Conservation (phyloP, 2,329 filamentous ascomycete species). For the Talaromyces verruculosus region DNA sequence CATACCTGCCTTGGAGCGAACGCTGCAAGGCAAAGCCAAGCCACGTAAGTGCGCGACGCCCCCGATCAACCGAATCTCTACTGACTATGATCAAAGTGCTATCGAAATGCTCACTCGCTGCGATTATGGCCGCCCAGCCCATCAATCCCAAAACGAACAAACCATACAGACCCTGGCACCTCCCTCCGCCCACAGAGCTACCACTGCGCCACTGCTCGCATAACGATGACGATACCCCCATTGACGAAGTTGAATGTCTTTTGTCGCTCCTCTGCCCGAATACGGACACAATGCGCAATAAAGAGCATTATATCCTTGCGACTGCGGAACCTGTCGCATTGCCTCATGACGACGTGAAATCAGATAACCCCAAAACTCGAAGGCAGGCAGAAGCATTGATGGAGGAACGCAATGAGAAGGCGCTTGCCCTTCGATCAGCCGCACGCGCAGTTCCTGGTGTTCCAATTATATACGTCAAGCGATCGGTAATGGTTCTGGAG, state of each 20-base stretch:
- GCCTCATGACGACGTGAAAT: constrained; percentile 17
- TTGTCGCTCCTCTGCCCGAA: constrained; percentile 46
- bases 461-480: constrained; percentile 53
- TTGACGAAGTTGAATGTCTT: constrained; percentile 47
- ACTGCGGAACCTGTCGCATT: constrained; percentile 40
- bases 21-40: constrained; percentile 84
- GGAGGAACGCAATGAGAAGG: constrained; percentile 34
- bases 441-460: constrained; percentile 49
- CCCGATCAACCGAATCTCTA: neutral
- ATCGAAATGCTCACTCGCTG: constrained; percentile 62
- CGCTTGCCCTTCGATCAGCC: constrained; percentile 37
- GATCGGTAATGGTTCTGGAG: constrained; percentile 53
- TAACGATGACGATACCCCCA: constrained; percentile 43
- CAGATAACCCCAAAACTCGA: constrained; percentile 30
- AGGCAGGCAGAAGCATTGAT: constrained; percentile 36
- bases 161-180: constrained; percentile 42
- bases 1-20: constrained; percentile 71
- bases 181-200: constrained; percentile 47
- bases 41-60: constrained; percentile 57
- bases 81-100: constrained; percentile 55
- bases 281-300: constrained; percentile 44
- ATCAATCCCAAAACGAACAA: constrained; percentile 42
- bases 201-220: constrained; percentile 51
- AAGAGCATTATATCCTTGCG: constrained; percentile 50
- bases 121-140: constrained; percentile 42